These are phyloP conservation scores for Wickerhamiella cacticola DNA, from an alignment of 805 yeast genomes.

Conservation along the genomic window DNA sequence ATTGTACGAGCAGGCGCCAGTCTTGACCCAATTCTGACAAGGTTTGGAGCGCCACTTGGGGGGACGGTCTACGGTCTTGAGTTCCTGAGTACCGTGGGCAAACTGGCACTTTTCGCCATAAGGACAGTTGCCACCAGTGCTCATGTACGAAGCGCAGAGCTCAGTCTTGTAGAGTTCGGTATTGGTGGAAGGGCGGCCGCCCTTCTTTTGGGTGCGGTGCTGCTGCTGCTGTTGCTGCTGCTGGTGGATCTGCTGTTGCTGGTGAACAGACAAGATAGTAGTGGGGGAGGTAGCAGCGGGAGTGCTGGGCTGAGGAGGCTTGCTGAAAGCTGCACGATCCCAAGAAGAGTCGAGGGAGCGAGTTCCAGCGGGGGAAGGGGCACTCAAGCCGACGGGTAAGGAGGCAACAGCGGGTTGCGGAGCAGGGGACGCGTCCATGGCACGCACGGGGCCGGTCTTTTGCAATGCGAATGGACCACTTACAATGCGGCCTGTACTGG, in stretches of 20 bases:
- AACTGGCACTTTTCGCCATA: slow-evolving; percentile 88
- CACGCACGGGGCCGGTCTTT: slow-evolving; percentile 11
- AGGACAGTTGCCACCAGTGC: slow-evolving; percentile 61
- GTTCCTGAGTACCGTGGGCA: slow-evolving; percentile 77
- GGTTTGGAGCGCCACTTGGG: slow-evolving; percentile 85
- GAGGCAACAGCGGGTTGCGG: not conserved
- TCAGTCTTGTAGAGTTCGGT: slow-evolving; percentile 81
- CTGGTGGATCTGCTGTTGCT: slow-evolving; percentile 12
- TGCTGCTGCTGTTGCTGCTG: slow-evolving; percentile 14
- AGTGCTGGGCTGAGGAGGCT: slow-evolving; percentile 16
- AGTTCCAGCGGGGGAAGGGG: not conserved
- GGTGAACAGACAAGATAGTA: slow-evolving; percentile 5
- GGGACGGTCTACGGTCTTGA: slow-evolving; percentile 59
- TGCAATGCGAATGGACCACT: slow-evolving; percentile 3
- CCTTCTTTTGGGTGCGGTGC: slow-evolving; percentile 22
- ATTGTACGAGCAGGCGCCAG: slow-evolving; percentile 78
- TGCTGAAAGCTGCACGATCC: slow-evolving; percentile 10
- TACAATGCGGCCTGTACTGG: not conserved
- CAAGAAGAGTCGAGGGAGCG: slow-evolving; percentile 6
- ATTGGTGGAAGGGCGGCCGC: slow-evolving; percentile 31
- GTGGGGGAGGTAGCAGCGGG: slow-evolving; percentile 13
- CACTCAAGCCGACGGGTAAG: slow-evolving; percentile 1
- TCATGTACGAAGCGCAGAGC: slow-evolving; percentile 66
- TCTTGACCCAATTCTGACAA: slow-evolving; percentile 76
- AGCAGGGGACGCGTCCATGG: slow-evolving; percentile 1